A percentile compares a stretch with the other conserved stretches of the same genome.
Evolutionary conservation across 1,284 basidiomycete species (phyloP).

Genomic region (Calocybe gambosa): DNA sequence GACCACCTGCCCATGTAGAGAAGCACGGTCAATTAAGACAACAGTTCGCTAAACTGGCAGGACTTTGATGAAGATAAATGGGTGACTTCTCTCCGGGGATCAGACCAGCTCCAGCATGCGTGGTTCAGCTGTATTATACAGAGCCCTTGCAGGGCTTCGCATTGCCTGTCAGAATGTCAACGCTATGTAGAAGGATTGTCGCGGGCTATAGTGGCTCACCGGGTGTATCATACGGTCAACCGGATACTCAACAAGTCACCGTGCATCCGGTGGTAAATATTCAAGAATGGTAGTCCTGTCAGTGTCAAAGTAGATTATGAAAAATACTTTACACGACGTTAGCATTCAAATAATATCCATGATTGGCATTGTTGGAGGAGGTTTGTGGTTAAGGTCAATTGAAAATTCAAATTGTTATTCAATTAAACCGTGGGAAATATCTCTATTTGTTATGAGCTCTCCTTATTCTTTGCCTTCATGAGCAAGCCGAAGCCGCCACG

Average conservation of each 20-base stretch:
- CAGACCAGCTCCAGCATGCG: not conserved
- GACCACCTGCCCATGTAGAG: too few species aligned
- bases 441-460: not conserved
- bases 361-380: too few species aligned
- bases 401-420: too few species aligned
- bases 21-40: not conserved
- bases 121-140: not conserved
- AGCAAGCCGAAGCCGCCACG: conserved; percentile 45
- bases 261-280: not conserved
- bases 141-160: not conserved
- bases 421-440: not conserved
- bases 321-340: too few species aligned
- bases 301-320: too few species aligned
- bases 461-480: conserved; percentile 26
- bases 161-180: not conserved
- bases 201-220: not conserved
- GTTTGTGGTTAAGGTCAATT: too few species aligned
- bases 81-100: not conserved
- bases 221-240: not conserved
- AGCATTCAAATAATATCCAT: too few species aligned
- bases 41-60: not conserved
- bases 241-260: not conserved
- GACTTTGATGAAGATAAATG: not conserved
- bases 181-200: not conserved
- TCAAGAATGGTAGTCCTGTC: too few species aligned